These are phyloP conservation scores for Chenopodium album DNA, from an alignment of 148 eudicot species.

Conservation along the genomic window DNA sequence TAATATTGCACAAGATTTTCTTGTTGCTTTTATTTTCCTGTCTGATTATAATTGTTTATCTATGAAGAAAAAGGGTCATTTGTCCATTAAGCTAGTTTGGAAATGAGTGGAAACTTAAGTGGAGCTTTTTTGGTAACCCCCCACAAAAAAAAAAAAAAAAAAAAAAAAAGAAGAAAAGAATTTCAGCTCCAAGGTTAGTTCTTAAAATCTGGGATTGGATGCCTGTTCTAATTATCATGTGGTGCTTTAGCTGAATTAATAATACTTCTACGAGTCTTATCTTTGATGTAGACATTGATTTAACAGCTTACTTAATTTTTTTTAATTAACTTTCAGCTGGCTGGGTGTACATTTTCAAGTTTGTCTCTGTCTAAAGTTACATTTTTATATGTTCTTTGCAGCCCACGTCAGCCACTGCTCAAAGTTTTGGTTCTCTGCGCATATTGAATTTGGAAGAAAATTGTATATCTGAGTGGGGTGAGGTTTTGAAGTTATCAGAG, in stretches of 20 bases:
- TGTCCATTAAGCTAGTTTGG: neutral
- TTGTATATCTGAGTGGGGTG: constrained; percentile 75
- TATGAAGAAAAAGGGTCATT: neutral
- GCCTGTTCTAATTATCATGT: neutral
- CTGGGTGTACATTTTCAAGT: neutral
- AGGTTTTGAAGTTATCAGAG: constrained; percentile 70
- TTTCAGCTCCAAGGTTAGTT: neutral
- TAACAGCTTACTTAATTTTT: neutral
- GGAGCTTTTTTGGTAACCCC: neutral
- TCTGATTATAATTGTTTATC: neutral
- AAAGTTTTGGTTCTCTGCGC: constrained; percentile 68
- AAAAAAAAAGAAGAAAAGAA: neutral
- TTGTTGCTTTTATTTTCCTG: neutral
- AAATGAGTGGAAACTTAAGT: neutral
- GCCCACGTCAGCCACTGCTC: constrained; percentile 54
- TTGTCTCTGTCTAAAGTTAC: neutral
- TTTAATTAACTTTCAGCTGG: neutral
- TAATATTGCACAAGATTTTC: neutral
- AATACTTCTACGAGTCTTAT: neutral
- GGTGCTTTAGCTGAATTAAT: neutral
- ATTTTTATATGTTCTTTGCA: constrained; percentile 30
- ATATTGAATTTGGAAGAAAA: constrained; percentile 83
- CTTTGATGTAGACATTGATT: neutral
- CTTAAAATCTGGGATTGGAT: neutral
- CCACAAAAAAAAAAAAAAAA: neutral